Evolutionary conservation across 345 rosid species (phyloP), one percentile per base, ranked within the genome.

Genomic region (Eutrema japonicum): DNA sequence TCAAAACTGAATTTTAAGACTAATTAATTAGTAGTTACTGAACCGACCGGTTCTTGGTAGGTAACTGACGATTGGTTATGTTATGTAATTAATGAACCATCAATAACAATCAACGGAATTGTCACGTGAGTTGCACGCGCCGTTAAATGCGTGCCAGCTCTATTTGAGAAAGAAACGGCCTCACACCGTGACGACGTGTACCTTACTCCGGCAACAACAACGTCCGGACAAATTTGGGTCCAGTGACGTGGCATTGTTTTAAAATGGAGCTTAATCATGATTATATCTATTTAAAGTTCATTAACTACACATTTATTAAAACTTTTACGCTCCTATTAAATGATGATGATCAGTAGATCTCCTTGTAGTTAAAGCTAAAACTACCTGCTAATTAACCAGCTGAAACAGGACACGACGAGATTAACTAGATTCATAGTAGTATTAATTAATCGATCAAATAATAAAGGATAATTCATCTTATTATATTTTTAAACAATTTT

Each of bases 101-200:
- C 59, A 26, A 26, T 22, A 53, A 72, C 10, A 57, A 69, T 36
- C 66, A 36, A 45, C n/a, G 16, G 40, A 18, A 29, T 5, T 56
- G 10, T 59, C 68, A 41, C 64, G 76, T 53, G 64, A 13, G 10
- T 26, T 10, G 8, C 71, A 73, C 70, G 51, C 70, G 74, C 57
- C 40, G 57, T 36, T 36, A 36, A 68, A 43, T 43, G 57, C 50
- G 58, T 68, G 64, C 66, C 65, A 73, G n/a, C 35, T 46, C 58
- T 41, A 6, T 43, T 13, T 36, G 16, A 48, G 36, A 57, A 52
- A 48, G 36, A 57, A 52, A 52, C 56, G 33, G 4, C 35, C 51
- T 57, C 65, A 54, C 58, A 69, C 42, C 37, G 59, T 68, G 74
- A 53, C 74, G 74, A 61, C 70, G 79, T 76, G 70, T 69, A 69